Percentiles rank a stretch among this genome's conserved stretches.
phyloP scores from a whole-genome alignment of 345 rosid species.

The Sonneratia caseolaris region DNA sequence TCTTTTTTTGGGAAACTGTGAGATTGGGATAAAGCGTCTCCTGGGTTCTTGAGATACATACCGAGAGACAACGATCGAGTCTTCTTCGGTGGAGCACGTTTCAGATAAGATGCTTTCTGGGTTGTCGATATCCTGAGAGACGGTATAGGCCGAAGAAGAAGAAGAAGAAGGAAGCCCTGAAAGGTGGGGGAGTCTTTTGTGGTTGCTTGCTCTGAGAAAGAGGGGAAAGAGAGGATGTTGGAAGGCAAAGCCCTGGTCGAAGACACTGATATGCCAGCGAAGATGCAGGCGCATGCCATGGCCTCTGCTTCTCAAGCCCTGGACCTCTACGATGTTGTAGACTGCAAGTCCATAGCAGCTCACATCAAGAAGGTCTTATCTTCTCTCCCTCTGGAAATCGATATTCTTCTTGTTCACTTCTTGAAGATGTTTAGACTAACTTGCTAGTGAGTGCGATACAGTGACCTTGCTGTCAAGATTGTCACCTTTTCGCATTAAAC shows the following conservation, averaged over 20 bases:
- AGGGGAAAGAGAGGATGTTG: conserved; percentile 28
- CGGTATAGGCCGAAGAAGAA: not conserved
- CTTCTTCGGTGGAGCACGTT: not conserved
- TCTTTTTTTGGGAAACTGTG: not conserved
- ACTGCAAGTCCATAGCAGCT: conserved; percentile 58
- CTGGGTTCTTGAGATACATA: not conserved
- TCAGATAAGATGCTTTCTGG: not conserved
- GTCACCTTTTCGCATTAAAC: not conserved
- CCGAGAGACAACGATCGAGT: not conserved
- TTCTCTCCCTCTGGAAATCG: not conserved
- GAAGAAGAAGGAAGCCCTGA: not conserved
- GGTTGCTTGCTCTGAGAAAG: not conserved
- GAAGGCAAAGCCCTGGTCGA: conserved; percentile 80
- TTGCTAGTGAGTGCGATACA: too few relatives aligned
- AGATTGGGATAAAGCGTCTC: not conserved
- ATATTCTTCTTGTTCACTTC: not conserved
- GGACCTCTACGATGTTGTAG: conserved; percentile 62
- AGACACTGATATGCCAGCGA: conserved; percentile 72
- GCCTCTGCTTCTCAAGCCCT: conserved; percentile 67
- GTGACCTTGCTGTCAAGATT: not conserved
- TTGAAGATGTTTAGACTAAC: not conserved
- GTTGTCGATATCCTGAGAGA: not conserved
- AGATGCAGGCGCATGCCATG: conserved; percentile 70
- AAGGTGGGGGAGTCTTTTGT: not conserved
- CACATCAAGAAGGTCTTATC: conserved; percentile 62